phyloP scores from a whole-genome alignment of 2,329 filamentous ascomycete species.

The Trichothecium roseum region DNA sequence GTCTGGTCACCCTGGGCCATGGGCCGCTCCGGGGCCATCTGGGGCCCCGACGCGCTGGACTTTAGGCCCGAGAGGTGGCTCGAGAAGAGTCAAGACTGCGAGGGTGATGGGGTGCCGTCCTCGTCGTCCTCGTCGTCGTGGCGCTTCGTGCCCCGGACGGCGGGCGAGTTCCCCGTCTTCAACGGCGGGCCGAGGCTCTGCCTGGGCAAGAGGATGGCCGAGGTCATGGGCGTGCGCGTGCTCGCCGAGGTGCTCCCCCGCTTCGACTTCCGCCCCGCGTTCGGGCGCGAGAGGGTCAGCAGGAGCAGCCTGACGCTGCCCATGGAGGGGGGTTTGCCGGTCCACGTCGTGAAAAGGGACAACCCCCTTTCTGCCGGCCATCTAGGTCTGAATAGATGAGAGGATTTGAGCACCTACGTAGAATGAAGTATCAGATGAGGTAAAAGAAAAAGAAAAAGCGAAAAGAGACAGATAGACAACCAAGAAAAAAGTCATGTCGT shows the following conservation, averaged over 20 bases:
- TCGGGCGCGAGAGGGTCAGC: conserved; percentile 38
- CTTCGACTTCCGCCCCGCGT: conserved; percentile 40
- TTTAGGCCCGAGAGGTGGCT: conserved; percentile 52
- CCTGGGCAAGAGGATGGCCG: conserved; percentile 53
- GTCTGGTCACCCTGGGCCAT: conserved; percentile 57
- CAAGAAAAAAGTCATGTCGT: too few relatives aligned
- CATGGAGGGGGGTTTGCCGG: conserved; percentile 50
- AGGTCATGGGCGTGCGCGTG: conserved; percentile 45
- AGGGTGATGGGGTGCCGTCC: too few relatives aligned
- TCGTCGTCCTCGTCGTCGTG: too few relatives aligned
- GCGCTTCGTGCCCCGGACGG: conserved; percentile 28
- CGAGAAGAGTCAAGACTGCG: too few relatives aligned
- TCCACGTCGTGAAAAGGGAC: conserved; percentile 8
- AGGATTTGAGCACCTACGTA: too few relatives aligned
- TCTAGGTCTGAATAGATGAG: too few relatives aligned
- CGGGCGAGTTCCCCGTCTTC: conserved; percentile 53
- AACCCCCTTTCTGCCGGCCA: too few relatives aligned
- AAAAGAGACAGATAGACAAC: too few relatives aligned
- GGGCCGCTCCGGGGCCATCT: conserved; percentile 44
- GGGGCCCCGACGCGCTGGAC: conserved; percentile 43
- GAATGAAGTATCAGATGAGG: too few relatives aligned
- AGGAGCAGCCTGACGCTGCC: conserved; percentile 53
- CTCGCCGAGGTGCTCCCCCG: conserved; percentile 35
- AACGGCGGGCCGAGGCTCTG: conserved; percentile 53
- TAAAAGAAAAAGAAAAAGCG: too few relatives aligned